These are phyloP conservation scores for Daldinia concentrica DNA, from an alignment of 495 filamentous ascomycete species.

Conservation along the genomic window DNA sequence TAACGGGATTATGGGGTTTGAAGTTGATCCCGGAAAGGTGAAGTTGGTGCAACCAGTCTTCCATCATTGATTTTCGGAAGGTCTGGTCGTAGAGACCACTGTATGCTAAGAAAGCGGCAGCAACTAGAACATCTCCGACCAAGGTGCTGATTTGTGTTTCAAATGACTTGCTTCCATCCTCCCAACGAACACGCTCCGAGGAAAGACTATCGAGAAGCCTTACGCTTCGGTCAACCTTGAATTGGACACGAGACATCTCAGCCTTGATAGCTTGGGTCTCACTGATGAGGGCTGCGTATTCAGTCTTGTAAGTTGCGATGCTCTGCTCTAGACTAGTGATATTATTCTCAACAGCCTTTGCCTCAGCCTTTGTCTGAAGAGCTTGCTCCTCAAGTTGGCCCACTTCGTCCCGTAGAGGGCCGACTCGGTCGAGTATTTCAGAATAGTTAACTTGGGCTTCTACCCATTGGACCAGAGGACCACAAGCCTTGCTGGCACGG, in stretches of 20 bases:
- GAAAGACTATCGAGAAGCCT: slow-evolving; percentile 93
- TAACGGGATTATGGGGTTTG: slow-evolving; percentile 93
- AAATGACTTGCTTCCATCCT: slow-evolving; percentile 96
- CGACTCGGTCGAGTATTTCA: slow-evolving; percentile 93
- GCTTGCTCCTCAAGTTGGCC: slow-evolving; percentile 85
- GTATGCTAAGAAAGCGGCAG: slow-evolving; percentile 97
- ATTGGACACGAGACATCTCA: slow-evolving; percentile 95
- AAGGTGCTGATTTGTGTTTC: slow-evolving; percentile 97
- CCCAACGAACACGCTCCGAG: slow-evolving; percentile 92
- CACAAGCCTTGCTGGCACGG: slow-evolving; percentile 94
- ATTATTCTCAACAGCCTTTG: slow-evolving; percentile 87
- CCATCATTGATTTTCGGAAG: slow-evolving; percentile 95
- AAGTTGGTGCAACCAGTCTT: slow-evolving; percentile 95
- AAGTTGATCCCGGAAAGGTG: slow-evolving; percentile 87
- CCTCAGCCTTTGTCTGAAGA: slow-evolving; percentile 91
- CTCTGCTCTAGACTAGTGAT: slow-evolving; percentile 85
- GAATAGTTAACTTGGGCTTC: slow-evolving; percentile 97
- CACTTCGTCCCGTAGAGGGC: slow-evolving; percentile 92
- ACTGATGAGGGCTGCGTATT: slow-evolving; percentile 95
- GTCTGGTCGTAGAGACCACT: slow-evolving; percentile 97
- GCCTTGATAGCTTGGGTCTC: slow-evolving; percentile 97
- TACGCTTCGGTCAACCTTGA: slow-evolving; percentile 96
- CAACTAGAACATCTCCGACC: slow-evolving; percentile 92
- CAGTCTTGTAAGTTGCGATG: slow-evolving; percentile 94
- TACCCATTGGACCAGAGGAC: slow-evolving; percentile 96